Evolutionary conservation across 2,329 filamentous ascomycete genomes (phyloP).

Genomic region (Pseudonectria buxi): DNA sequence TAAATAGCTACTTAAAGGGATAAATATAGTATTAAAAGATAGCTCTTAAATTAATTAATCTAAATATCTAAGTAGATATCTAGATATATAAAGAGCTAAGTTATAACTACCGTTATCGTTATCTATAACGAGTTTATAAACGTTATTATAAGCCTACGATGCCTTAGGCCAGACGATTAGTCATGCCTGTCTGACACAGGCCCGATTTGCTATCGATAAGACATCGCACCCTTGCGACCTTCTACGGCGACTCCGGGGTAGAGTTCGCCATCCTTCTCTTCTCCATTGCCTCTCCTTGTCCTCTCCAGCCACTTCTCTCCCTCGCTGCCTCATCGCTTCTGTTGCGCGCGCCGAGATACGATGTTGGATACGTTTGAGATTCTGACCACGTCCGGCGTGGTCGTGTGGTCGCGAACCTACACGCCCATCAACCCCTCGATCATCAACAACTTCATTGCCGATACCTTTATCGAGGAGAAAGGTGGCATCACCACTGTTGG

Average conservation of each 20-base stretch:
- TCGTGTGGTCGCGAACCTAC: constrained; percentile 90
- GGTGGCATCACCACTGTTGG: constrained; percentile 55
- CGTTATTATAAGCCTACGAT: no score
- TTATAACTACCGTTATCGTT: no score
- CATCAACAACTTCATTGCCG: constrained; percentile 90
- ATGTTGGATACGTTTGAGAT: constrained; percentile 99
- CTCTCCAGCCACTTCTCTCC: constrained; percentile 3
- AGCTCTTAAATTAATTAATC: no score
- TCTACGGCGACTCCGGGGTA: constrained; percentile 14
- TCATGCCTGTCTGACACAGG: no score
- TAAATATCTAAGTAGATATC: no score
- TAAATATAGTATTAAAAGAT: no score
- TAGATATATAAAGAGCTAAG: no score
- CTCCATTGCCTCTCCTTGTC: constrained; percentile 8
- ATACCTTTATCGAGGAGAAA: constrained; percentile 97
- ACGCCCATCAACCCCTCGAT: constrained; percentile 71
- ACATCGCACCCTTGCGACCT: constrained; percentile 3
- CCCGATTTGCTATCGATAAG: constrained; percentile 11
- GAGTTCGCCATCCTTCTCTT: constrained; percentile 3
- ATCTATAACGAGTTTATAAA: no score
- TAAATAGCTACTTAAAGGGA: no score
- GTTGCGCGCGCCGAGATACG: constrained; percentile 13
- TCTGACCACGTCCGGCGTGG: constrained; percentile 88
- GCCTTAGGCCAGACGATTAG: no score
- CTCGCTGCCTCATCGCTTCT: constrained; percentile 3